phyloP scores from a whole-genome alignment of 1,139 yeast genomes.

The Kurtzmaniella quercitrusa region DNA sequence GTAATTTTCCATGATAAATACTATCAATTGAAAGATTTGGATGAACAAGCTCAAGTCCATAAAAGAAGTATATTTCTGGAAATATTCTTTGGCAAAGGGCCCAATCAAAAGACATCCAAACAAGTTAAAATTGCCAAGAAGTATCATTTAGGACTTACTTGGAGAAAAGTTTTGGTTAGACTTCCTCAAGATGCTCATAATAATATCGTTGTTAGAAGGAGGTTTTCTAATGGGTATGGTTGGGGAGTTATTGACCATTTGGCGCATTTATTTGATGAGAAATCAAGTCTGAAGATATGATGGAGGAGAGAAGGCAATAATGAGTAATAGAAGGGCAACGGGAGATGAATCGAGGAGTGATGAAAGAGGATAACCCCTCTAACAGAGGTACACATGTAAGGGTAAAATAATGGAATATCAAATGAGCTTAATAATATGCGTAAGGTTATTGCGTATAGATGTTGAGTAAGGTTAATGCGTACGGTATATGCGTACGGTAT shows the following conservation, averaged over 20 bases:
- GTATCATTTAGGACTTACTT: constrained; percentile 76
- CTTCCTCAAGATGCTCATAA: constrained; percentile 95
- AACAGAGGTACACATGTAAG: not conserved
- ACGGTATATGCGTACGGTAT: no score
- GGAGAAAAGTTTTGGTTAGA: constrained; percentile 90
- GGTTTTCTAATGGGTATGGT: constrained; percentile 92
- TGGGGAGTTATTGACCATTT: constrained; percentile 89
- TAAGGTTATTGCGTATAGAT: no score
- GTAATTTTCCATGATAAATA: constrained; percentile 77
- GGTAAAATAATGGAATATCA: not conserved
- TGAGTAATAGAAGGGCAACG: not conserved
- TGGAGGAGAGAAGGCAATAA: not conserved
- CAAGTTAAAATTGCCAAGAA: constrained; percentile 77
- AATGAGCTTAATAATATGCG: not conserved
- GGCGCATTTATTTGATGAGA: constrained; percentile 33
- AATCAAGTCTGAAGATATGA: constrained; percentile 3
- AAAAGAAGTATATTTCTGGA: constrained; percentile 5
- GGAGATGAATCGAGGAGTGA: not conserved
- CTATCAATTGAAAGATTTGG: constrained; percentile 64
- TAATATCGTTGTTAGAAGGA: constrained; percentile 81
- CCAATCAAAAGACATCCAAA: constrained; percentile 44
- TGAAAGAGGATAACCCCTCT: not conserved
- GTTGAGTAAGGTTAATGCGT: no score
- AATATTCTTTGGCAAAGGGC: constrained; percentile 13
- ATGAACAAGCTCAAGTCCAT: constrained; percentile 23